Conservation (phyloP, 345 rosid species). For the Linum trigynum region DNA sequence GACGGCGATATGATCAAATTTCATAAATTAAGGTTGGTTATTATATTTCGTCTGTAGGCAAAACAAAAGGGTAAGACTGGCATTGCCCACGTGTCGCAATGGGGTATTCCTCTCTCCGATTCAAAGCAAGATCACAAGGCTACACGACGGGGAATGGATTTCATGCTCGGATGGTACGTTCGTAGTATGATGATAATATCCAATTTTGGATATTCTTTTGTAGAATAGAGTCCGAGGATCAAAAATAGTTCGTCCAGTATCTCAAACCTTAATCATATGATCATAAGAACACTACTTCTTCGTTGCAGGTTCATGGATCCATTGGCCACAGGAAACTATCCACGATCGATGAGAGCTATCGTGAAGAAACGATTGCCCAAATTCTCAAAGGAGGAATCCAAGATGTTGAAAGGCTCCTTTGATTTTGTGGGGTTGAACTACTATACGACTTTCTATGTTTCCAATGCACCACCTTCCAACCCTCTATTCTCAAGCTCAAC, state of each 20-base stretch:
- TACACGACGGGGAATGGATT: conserved; percentile 68
- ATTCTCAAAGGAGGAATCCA: conserved; percentile 25
- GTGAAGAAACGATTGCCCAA: conserved; percentile 32
- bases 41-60: conserved; percentile 25
- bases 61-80: conserved; percentile 75
- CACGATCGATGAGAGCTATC: conserved; percentile 21
- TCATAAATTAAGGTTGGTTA: no score
- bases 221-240: no score
- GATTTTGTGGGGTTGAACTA: conserved; percentile 49
- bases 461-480: not conserved
- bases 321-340: conserved; percentile 31
- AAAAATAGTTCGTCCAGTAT: no score
- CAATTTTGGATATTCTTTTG: not conserved
- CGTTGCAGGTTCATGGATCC: conserved; percentile 39
- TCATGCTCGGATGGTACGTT: conserved; percentile 78
- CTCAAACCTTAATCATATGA: not conserved
- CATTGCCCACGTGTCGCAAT: conserved; percentile 50
- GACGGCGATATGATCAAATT: no score
- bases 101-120: conserved; percentile 71
- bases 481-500: conserved; percentile 13
- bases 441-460: conserved; percentile 31
- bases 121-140: conserved; percentile 45
- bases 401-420: conserved; percentile 33
- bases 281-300: not conserved
- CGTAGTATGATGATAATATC: no score